phyloP scores from a whole-genome alignment of 768 basidiomycete species.

The Termitomyces heimii region DNA sequence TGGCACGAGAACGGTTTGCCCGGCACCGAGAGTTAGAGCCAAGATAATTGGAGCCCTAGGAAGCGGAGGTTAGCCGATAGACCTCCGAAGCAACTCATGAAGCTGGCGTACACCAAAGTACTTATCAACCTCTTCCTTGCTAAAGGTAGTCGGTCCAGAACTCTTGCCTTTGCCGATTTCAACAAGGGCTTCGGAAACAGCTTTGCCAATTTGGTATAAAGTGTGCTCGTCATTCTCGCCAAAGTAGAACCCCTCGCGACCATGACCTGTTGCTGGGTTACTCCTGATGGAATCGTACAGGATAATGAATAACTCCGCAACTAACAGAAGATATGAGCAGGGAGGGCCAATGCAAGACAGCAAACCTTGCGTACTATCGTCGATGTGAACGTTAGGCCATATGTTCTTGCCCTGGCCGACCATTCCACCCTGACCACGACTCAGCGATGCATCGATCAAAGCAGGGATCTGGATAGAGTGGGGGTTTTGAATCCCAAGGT shows the following conservation, averaged over 20 bases:
- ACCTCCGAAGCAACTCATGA: background rate
- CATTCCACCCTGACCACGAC: constrained; percentile 44
- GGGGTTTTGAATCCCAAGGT: constrained; percentile 45
- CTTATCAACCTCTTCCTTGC: constrained; percentile 36
- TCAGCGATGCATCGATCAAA: constrained; percentile 38
- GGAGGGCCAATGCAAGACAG: background rate
- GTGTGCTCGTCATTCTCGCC: constrained; percentile 45
- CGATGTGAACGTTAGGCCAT: constrained; percentile 52
- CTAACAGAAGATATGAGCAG: constrained; percentile 19
- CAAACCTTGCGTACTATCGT: constrained; percentile 34
- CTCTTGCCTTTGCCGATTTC: constrained; percentile 29
- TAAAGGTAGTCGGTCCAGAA: constrained; percentile 40
- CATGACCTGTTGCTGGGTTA: constrained; percentile 29
- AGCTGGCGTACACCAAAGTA: constrained; percentile 26
- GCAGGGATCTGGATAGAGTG: constrained; percentile 48
- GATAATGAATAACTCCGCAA: constrained; percentile 21
- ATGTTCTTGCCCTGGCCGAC: constrained; percentile 53
- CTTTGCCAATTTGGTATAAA: constrained; percentile 33
- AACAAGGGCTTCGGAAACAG: constrained; percentile 32
- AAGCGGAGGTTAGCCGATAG: background rate
- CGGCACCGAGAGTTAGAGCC: constrained; percentile 36
- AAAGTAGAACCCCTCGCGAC: constrained; percentile 49
- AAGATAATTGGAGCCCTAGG: constrained; percentile 25
- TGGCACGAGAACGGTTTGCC: constrained; percentile 25
- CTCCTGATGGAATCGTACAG: constrained; percentile 33